Conservation (phyloP, 2,329 filamentous ascomycete genomes). For the Colletotrichum tanaceti region DNA sequence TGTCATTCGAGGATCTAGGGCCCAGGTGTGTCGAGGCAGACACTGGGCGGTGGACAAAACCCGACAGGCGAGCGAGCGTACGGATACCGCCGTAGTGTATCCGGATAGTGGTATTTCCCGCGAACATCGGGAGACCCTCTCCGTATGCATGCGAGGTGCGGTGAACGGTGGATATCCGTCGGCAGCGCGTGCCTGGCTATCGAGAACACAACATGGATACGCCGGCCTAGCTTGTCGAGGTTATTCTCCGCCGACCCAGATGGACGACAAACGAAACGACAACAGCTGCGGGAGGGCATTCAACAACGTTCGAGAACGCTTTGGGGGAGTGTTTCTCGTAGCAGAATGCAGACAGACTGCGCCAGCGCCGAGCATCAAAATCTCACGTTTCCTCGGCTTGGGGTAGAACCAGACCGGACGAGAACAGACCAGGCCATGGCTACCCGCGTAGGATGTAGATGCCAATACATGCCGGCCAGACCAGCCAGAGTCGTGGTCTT, state of each 20-base stretch:
- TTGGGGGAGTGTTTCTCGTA: slow-evolving; percentile 9
- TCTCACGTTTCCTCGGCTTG: slow-evolving; percentile 22
- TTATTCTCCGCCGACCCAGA: slow-evolving; percentile 30
- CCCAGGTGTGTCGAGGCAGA: slow-evolving; percentile 19
- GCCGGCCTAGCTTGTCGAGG: slow-evolving; percentile 22
- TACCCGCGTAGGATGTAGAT: neutral
- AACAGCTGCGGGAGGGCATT: slow-evolving; percentile 14
- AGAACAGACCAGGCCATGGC: neutral
- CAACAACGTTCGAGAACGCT: neutral
- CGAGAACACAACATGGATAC: slow-evolving; percentile 26
- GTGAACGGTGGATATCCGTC: slow-evolving; percentile 37
- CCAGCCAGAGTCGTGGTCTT: slow-evolving; percentile 28
- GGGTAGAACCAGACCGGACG: slow-evolving; percentile 18
- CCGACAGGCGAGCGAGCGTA: neutral
- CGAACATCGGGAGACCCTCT: slow-evolving; percentile 29
- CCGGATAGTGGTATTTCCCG: slow-evolving; percentile 17
- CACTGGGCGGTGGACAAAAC: neutral
- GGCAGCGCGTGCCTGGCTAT: slow-evolving; percentile 23
- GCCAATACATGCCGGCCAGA: slow-evolving; percentile 1
- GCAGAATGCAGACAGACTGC: slow-evolving; percentile 19
- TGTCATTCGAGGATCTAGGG: slow-evolving; percentile 20
- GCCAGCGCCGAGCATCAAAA: slow-evolving; percentile 18
- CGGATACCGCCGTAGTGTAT: too few species aligned
- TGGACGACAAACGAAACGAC: slow-evolving; percentile 16
- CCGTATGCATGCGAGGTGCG: slow-evolving; percentile 37